Conservation (phyloP, 1,284 basidiomycete species). For the Neolentinus lepideus region DNA sequence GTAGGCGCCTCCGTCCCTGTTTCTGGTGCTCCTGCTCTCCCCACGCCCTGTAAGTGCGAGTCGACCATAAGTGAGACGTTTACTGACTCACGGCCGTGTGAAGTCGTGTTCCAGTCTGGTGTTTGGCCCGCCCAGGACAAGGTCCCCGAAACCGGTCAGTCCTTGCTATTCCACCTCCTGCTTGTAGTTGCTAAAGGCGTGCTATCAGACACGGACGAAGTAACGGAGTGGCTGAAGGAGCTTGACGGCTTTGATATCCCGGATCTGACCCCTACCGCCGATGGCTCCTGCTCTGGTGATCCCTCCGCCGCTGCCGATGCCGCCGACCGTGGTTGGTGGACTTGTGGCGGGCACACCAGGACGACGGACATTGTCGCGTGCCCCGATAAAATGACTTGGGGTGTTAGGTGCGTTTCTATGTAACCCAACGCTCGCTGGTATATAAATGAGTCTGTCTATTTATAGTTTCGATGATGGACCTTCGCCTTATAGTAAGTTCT, state of each 20-base stretch:
- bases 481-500: constrained; percentile 63
- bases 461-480: constrained; percentile 81
- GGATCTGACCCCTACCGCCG: constrained; percentile 45
- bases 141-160: constrained; percentile 54
- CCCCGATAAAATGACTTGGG: constrained; percentile 78
- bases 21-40: constrained; percentile 57
- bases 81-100: not conserved
- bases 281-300: constrained; percentile 61
- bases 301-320: constrained; percentile 53
- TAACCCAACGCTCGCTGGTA: constrained; percentile 6
- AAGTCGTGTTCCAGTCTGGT: constrained; percentile 41
- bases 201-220: constrained; percentile 47
- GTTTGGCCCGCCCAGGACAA: constrained; percentile 69
- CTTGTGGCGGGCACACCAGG: constrained; percentile 80
- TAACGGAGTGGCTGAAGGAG: constrained; percentile 70
- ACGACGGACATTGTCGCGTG: constrained; percentile 64
- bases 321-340: constrained; percentile 72
- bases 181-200: not conserved
- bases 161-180: constrained; percentile 1
- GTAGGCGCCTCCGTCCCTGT: constrained; percentile 56
- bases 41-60: constrained; percentile 46
- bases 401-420: constrained; percentile 40
- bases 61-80: constrained; percentile 1
- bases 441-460: not conserved
- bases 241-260: constrained; percentile 70